Conservation (phyloP, 2,329 filamentous ascomycete species). For the Sporothrix brasiliensis region DNA sequence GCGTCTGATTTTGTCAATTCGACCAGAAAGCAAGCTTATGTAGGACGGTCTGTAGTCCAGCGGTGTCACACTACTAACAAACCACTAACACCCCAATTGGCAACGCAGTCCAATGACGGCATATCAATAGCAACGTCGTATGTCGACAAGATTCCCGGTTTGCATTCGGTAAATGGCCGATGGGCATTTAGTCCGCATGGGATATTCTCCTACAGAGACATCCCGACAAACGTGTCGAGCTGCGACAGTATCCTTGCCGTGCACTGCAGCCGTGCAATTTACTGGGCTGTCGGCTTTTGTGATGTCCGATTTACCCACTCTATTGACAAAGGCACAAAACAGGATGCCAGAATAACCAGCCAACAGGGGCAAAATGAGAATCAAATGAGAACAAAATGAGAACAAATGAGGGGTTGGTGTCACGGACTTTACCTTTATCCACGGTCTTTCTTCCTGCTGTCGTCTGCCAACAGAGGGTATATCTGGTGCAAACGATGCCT, state of each 20-base stretch:
- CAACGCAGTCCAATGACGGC: not conserved
- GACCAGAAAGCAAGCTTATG: not conserved
- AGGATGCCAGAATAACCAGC: not conserved
- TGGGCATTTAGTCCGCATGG: no score
- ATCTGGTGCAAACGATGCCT: not conserved
- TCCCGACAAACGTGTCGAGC: no score
- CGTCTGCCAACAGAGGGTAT: not conserved
- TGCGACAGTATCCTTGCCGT: no score
- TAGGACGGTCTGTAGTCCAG: not conserved
- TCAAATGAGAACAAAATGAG: not conserved
- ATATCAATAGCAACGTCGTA: no score
- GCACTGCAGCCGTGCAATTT: not conserved
- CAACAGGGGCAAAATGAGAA: not conserved
- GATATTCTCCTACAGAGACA: no score
- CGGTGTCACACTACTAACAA: no score
- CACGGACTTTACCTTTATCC: not conserved
- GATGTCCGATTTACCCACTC: not conserved
- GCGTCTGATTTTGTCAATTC: not conserved
- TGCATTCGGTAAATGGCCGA: no score
- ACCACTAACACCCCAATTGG: slow-evolving; percentile 14
- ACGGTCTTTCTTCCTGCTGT: no score
- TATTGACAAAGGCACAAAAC: not conserved
- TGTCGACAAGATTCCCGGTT: no score
- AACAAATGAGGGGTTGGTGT: not conserved
- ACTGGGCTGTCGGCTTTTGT: not conserved